Evolutionary conservation across 1,284 basidiomycete species (phyloP).

Genomic region (Neolentinus lepideus): DNA sequence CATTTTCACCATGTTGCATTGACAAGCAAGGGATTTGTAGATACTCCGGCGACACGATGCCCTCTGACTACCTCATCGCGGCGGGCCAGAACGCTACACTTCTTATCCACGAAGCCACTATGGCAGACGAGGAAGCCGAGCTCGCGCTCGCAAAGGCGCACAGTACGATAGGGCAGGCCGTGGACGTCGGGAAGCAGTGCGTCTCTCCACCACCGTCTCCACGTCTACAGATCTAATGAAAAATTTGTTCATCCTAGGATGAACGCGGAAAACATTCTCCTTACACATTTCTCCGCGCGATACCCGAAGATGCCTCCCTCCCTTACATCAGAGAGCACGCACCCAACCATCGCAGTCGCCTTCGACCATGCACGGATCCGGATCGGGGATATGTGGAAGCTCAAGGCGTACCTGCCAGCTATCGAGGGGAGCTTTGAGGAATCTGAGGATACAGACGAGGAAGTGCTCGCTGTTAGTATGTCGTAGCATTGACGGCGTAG

Average conservation of each 20-base stretch:
- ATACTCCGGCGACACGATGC: constrained; percentile 86
- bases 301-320: constrained; percentile 79
- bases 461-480: constrained; percentile 19
- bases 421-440: constrained; percentile 62
- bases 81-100: constrained; percentile 70
- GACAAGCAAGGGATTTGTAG: constrained; percentile 24
- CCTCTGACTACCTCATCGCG: constrained; percentile 59
- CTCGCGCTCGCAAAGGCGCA: background rate
- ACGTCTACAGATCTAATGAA: background rate
- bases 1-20: constrained; percentile 4
- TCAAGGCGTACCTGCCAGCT: constrained; percentile 65
- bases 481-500: too few species aligned
- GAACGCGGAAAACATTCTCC: constrained; percentile 74
- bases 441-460: constrained; percentile 47
- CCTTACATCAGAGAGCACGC: constrained; percentile 14
- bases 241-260: constrained; percentile 42
- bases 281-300: constrained; percentile 94
- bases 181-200: constrained; percentile 66
- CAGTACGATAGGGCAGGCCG: constrained; percentile 89
- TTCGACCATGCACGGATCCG: constrained; percentile 76
- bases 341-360: constrained; percentile 55
- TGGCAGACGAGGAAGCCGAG: constrained; percentile 64
- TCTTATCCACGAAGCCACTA: constrained; percentile 88
- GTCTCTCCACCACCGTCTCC: constrained; percentile 13
- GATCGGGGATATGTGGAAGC: constrained; percentile 78